Percentiles rank a stretch among this genome's conserved stretches.
phyloP scores from a whole-genome alignment of 257 asterid species.

The Echium plantagineum region DNA sequence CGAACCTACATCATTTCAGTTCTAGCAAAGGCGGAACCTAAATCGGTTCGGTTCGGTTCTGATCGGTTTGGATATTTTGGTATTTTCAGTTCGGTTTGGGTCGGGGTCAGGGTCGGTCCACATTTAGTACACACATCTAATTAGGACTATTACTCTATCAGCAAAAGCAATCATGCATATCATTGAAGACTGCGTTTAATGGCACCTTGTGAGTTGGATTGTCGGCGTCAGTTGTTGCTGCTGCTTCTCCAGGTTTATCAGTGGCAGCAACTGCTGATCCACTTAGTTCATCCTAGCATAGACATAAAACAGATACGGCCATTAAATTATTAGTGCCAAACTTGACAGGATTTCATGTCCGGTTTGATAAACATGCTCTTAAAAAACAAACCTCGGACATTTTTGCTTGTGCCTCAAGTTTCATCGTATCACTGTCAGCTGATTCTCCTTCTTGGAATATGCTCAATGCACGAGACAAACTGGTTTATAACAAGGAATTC shows the following conservation, averaged over 20 bases:
- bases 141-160: too few relatives aligned
- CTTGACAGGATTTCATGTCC: too few relatives aligned
- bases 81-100: too few relatives aligned
- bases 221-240: neutral
- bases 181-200: neutral
- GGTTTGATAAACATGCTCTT: neutral
- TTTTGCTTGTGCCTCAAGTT: slow-evolving; percentile 2
- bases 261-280: neutral
- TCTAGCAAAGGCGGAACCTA: too few relatives aligned
- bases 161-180: neutral
- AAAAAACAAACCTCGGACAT: neutral
- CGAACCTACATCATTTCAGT: too few relatives aligned
- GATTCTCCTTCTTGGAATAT: slow-evolving; percentile 1
- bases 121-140: too few relatives aligned
- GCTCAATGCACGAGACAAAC: neutral
- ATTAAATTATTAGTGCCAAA: neutral
- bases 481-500: neutral
- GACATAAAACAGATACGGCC: neutral
- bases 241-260: slow-evolving; percentile 1
- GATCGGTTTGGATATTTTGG: too few relatives aligned
- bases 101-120: too few relatives aligned
- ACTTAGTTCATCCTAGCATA: neutral
- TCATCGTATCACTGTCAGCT: neutral
- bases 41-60: too few relatives aligned
- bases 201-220: slow-evolving; percentile 2